Base-by-base conservation (phyloP, 1,284 basidiomycete species). In the Golubevia sp. region DNA sequence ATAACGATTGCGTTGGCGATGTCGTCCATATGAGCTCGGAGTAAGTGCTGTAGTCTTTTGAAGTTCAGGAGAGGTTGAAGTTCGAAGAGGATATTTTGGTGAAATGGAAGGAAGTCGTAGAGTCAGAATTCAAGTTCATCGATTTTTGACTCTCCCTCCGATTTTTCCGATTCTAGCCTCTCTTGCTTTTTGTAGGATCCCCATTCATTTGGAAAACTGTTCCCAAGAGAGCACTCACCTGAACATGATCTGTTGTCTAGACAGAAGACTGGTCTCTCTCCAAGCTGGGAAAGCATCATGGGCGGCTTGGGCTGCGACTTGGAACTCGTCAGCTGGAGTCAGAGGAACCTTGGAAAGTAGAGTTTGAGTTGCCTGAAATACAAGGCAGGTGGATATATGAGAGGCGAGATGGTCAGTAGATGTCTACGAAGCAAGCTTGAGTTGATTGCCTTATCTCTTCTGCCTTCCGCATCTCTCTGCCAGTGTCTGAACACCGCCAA, bases 231-330 rank as follows among this genome's bases (percentile, higher is more conserved):
- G 50, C 18, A 2, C 59, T 64, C 73, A 94, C 93, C 94, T 93
- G 71, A 98, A 87, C 71, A 91, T 91, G 84, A 97, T 91, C 64
- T 90, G 88, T 84, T 99, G 96, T 54, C 96, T 89, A 57, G 90
- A 89, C 63, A 99, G 86, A 50, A 97, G 88, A 71, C 91, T 93
- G 15, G 93, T 91, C 58, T 88, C 88, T 79, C 91, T 92, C 96
- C 96, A 99, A 2, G 90, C 88, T 80, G 93, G 91, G 87, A 90
- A 97, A 1, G 95, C 95, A 63, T 90, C 87, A n/a, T 90, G 89
- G 18, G 95, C 94, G 56, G 91, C 90, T 66, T 90, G 88, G 4
- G 93, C 91, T n/a, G 95, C 94, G 62, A 89, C 88, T 48, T 91
- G 88, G 81, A 98, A 96, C 85, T 97, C 94, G 30, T 87, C 80